Conservation (phyloP, 129 eudicot species). For the Arctium minus region DNA sequence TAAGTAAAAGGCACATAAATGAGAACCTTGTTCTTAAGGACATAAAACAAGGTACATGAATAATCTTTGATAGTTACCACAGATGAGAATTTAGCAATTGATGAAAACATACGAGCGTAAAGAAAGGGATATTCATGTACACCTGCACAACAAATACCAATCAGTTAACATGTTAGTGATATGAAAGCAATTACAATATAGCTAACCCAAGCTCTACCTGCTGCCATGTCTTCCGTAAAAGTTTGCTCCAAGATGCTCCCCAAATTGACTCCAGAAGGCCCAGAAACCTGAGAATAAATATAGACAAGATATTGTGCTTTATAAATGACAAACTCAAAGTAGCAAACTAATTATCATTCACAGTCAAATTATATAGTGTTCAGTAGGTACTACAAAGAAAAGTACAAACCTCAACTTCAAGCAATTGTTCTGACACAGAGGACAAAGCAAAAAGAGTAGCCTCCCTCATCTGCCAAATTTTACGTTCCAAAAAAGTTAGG, state of each 20-base stretch:
- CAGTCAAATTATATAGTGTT: constrained; percentile 1
- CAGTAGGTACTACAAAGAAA: background rate
- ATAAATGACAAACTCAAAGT: constrained; percentile 7
- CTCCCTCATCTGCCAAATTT: constrained; percentile 73
- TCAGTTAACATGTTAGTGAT: constrained; percentile 2
- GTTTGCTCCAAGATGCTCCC: constrained; percentile 67
- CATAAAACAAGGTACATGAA: background rate
- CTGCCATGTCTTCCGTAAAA: constrained; percentile 73
- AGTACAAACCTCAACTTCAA: constrained; percentile 70
- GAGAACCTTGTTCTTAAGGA: constrained; percentile 8
- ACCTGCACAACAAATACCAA: constrained; percentile 44
- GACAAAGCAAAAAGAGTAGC: constrained; percentile 89
- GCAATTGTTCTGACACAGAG: constrained; percentile 76
- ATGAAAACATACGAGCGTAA: constrained; percentile 84
- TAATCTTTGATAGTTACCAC: constrained; percentile 49
- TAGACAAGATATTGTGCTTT: background rate
- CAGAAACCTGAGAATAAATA: constrained; percentile 48
- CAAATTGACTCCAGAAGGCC: constrained; percentile 37
- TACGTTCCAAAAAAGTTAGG: constrained; percentile 8
- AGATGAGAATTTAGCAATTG: constrained; percentile 78
- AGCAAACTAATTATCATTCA: background rate
- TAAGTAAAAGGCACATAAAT: constrained; percentile 13
- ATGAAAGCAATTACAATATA: background rate
- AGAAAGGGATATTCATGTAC: constrained; percentile 86
- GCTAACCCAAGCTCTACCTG: constrained; percentile 41